Evolutionary conservation across 2,329 filamentous ascomycete genomes (phyloP).

Genomic region (Juglanconis oblonga): DNA sequence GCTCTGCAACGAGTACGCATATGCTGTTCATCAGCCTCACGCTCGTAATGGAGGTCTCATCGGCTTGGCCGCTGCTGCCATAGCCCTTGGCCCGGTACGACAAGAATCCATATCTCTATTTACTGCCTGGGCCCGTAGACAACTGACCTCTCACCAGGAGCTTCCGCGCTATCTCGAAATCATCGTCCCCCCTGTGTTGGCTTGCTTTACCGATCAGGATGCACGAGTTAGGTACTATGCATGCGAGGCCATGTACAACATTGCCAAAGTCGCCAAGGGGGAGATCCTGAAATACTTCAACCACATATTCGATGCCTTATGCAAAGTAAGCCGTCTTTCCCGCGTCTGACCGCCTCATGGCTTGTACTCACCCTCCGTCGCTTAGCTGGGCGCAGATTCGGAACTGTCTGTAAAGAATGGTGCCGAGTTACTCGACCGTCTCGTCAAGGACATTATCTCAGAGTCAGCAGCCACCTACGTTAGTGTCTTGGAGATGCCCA

Average conservation of each 20-base stretch:
- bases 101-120: not conserved
- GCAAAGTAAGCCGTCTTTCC: slow-evolving; percentile 65
- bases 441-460: slow-evolving; percentile 94
- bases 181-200: slow-evolving; percentile 93
- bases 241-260: slow-evolving; percentile 99
- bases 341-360: not conserved
- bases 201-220: slow-evolving; percentile 98
- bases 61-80: slow-evolving; percentile 89
- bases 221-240: slow-evolving; percentile 96
- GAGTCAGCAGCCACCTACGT: slow-evolving; percentile 95
- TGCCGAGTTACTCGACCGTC: slow-evolving; percentile 87
- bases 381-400: slow-evolving; percentile 86
- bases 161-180: slow-evolving; percentile 87
- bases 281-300: slow-evolving; percentile 98
- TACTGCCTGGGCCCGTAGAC: not conserved
- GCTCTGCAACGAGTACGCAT: slow-evolving; percentile 95
- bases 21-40: slow-evolving; percentile 94
- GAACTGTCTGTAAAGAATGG: slow-evolving; percentile 98
- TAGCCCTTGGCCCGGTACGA: slow-evolving; percentile 86
- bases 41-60: slow-evolving; percentile 95
- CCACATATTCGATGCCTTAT: slow-evolving; percentile 94
- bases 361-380: slow-evolving; percentile 7
- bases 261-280: slow-evolving; percentile 97
- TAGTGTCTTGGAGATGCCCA: slow-evolving; percentile 70
- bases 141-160: slow-evolving; percentile 53